Evolutionary conservation across 2,329 filamentous ascomycete species (phyloP).

Genomic region (Fusarium compactum): DNA sequence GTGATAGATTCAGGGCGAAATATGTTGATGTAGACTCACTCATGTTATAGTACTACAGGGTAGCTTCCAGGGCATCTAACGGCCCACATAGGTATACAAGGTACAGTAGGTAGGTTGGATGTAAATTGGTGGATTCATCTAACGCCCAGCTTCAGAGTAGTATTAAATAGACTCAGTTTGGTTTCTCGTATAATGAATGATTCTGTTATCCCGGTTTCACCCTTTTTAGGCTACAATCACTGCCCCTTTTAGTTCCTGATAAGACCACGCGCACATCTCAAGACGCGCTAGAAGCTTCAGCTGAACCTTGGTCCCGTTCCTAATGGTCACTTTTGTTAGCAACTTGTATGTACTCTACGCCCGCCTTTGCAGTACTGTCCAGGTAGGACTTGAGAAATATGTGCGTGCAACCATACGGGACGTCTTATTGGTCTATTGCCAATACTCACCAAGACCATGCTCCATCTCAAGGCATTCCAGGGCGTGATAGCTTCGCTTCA

Average conservation of each 20-base stretch:
- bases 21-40: neutral
- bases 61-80: neutral
- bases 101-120: neutral
- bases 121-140: neutral
- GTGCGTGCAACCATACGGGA: conserved; percentile 39
- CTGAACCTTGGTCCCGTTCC: conserved; percentile 32
- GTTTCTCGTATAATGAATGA: neutral
- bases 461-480: conserved; percentile 40
- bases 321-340: conserved; percentile 15
- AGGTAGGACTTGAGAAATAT: conserved; percentile 36
- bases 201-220: neutral
- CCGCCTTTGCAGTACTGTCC: conserved; percentile 28
- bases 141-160: neutral
- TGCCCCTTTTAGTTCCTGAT: neutral
- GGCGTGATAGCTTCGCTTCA: conserved; percentile 14
- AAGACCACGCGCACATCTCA: conserved; percentile 21
- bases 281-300: conserved; percentile 32
- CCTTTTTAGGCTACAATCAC: conserved; percentile 12
- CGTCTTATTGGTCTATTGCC: conserved; percentile 34
- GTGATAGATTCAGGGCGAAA: neutral
- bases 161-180: neutral
- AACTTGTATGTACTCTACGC: conserved; percentile 31
- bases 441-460: conserved; percentile 14
- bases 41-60: neutral
- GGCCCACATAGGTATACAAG: no score